A percentile compares a stretch with the other conserved stretches of the same genome.
Evolutionary conservation across 306 rosid genomes (phyloP).

Genomic region (Astragalus glycyphyllos): DNA sequence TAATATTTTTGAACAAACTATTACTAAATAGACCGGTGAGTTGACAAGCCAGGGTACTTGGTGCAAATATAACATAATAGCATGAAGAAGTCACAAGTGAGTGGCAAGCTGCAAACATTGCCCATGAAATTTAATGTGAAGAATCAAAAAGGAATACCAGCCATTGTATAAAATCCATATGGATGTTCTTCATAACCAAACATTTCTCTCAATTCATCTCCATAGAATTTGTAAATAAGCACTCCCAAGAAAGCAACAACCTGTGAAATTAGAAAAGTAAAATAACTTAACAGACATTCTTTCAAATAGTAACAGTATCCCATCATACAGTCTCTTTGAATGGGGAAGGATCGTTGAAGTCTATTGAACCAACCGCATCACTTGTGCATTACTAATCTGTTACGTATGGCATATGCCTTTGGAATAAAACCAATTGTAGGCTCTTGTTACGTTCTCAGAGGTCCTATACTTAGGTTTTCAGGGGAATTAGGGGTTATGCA

Average conservation of each 20-base stretch:
- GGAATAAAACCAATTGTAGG: slow-evolving; percentile 27
- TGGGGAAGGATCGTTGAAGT: slow-evolving; percentile 33
- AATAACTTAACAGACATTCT: slow-evolving; percentile 36
- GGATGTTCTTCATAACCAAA: slow-evolving; percentile 99
- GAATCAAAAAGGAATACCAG: slow-evolving; percentile 61
- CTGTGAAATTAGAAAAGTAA: slow-evolving; percentile 55
- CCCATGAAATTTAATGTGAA: slow-evolving; percentile 9
- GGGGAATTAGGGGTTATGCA: not conserved
- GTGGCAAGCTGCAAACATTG: slow-evolving; percentile 35
- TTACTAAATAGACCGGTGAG: too few species aligned
- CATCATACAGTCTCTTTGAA: slow-evolving; percentile 33
- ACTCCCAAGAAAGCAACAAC: slow-evolving; percentile 96
- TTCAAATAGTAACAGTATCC: slow-evolving; percentile 35
- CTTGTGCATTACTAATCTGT: slow-evolving; percentile 17
- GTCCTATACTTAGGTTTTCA: not conserved
- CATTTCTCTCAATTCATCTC: slow-evolving; percentile 96
- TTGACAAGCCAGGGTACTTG: too few species aligned
- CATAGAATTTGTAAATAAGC: slow-evolving; percentile 92
- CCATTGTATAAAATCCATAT: slow-evolving; percentile 94
- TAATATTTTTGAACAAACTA: too few species aligned
- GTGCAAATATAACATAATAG: slow-evolving; percentile 7
- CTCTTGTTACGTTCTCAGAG: not conserved
- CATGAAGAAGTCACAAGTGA: slow-evolving; percentile 12
- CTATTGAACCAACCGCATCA: slow-evolving; percentile 19
- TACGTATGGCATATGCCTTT: not conserved